phyloP scores from a whole-genome alignment of 1,139 yeast genomes.

The Lodderomyces elongisporus region DNA sequence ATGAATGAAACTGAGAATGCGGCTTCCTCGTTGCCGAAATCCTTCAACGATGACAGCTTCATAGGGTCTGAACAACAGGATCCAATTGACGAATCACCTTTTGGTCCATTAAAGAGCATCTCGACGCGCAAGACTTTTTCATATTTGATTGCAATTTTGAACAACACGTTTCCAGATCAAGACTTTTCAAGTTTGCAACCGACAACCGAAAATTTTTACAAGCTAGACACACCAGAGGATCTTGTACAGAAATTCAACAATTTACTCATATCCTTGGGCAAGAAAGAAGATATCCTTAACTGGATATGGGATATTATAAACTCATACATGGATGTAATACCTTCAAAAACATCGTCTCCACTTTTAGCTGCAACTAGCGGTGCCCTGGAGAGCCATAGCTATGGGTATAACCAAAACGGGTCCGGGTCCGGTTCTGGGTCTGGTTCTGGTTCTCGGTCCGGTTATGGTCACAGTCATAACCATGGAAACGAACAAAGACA shows the following conservation, averaged over 20 bases:
- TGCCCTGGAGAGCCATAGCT: conserved; percentile 11
- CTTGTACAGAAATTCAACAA: conserved; percentile 75
- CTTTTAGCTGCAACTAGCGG: conserved; percentile 12
- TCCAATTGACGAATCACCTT: conserved; percentile 65
- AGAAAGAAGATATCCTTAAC: conserved; percentile 41
- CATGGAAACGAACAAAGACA: conserved; percentile 5
- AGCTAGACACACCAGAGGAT: conserved; percentile 43
- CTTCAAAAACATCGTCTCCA: conserved; percentile 24
- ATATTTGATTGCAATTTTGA: conserved; percentile 80
- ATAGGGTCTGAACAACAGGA: conserved; percentile 12
- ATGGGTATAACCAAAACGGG: background rate
- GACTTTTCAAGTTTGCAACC: conserved; percentile 89
- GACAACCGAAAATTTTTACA: conserved; percentile 59
- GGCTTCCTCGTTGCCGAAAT: conserved; percentile 14
- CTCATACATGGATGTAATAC: conserved; percentile 69
- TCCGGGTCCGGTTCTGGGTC: too few species aligned
- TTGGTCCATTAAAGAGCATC: conserved; percentile 84
- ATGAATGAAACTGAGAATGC: conserved; percentile 1
- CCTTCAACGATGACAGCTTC: conserved; percentile 19
- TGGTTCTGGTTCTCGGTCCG: too few species aligned
- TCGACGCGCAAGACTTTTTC: conserved; percentile 88
- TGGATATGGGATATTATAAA: conserved; percentile 91
- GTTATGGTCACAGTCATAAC: background rate
- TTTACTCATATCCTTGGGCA: conserved; percentile 74
- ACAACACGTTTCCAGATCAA: conserved; percentile 93